Evolutionary conservation across 306 rosid genomes (phyloP).

Genomic region (Gynostemma pentaphyllum): DNA sequence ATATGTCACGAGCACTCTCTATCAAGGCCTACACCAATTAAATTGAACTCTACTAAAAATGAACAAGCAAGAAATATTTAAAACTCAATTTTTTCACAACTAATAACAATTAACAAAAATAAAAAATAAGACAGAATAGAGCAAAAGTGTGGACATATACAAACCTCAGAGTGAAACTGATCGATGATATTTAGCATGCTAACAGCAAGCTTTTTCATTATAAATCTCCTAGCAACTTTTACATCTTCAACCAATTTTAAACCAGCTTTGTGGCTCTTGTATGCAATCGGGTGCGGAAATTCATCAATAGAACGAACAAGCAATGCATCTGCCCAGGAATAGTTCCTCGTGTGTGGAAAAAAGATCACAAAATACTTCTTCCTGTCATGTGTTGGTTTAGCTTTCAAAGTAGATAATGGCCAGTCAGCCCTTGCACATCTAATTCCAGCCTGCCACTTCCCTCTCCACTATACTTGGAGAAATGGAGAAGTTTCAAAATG

Average conservation of each 20-base stretch:
- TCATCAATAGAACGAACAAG: slow-evolving; percentile 71
- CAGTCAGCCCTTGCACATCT: slow-evolving; percentile 93
- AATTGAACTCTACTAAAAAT: slow-evolving; percentile 15
- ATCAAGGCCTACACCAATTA: slow-evolving; percentile 55
- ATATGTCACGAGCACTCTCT: slow-evolving; percentile 68
- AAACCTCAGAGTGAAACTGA: slow-evolving; percentile 78
- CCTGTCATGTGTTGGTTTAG: slow-evolving; percentile 91
- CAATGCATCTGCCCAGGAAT: slow-evolving; percentile 90
- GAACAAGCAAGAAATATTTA: background rate
- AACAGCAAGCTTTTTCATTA: slow-evolving; percentile 79
- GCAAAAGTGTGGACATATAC: slow-evolving; percentile 4
- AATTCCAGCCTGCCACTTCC: slow-evolving; percentile 97
- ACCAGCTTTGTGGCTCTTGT: slow-evolving; percentile 67
- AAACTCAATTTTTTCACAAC: background rate
- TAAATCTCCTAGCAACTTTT: slow-evolving; percentile 64
- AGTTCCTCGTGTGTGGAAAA: slow-evolving; percentile 82
- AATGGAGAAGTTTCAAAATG: slow-evolving; percentile 7
- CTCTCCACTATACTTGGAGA: slow-evolving; percentile 73
- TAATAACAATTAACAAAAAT: background rate
- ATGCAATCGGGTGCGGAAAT: slow-evolving; percentile 77
- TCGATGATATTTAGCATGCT: slow-evolving; percentile 82
- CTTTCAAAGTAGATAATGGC: slow-evolving; percentile 88
- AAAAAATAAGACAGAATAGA: slow-evolving; percentile 7
- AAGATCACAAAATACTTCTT: slow-evolving; percentile 83
- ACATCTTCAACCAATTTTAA: slow-evolving; percentile 70